These are phyloP conservation scores for Chaetomidium leptoderma DNA, from an alignment of 495 filamentous ascomycete species.

Conservation along the genomic window DNA sequence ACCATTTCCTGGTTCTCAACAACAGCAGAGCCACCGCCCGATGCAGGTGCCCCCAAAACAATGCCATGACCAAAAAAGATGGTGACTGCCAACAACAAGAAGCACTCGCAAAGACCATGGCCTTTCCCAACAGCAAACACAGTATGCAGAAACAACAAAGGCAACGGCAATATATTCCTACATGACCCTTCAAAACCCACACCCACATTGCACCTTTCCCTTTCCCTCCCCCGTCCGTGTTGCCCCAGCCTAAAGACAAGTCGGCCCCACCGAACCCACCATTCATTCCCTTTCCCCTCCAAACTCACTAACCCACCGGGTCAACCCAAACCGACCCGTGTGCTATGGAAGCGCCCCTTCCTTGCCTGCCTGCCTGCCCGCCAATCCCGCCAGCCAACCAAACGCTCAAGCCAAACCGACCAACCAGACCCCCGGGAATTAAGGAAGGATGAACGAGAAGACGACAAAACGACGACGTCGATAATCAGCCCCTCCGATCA, in stretches of 20 bases:
- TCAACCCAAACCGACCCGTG: conserved; percentile 5
- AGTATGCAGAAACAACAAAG: conserved; percentile 9
- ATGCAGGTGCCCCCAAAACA: no score
- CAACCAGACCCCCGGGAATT: not conserved
- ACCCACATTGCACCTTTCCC: conserved; percentile 10
- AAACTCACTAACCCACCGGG: not conserved
- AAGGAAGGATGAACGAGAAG: conserved; percentile 8
- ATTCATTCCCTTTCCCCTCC: not conserved
- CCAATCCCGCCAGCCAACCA: conserved; percentile 4
- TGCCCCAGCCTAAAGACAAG: not conserved
- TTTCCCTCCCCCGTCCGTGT: not conserved
- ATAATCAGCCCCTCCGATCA: conserved; percentile 24
- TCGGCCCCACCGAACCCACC: not conserved
- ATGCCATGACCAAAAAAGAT: no score
- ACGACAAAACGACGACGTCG: not conserved
- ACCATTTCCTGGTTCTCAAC: no score
- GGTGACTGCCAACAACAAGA: no score
- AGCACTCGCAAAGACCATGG: not conserved
- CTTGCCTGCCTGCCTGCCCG: not conserved
- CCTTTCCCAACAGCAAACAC: not conserved
- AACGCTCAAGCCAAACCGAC: conserved; percentile 7
- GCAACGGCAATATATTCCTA: conserved; percentile 23
- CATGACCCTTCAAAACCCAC: conserved; percentile 18
- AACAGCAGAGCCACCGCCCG: no score
- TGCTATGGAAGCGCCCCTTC: not conserved